Evolutionary conservation across 352 stramenopile genomes (phyloP), one percentile per base, ranked within the genome.

Genomic region (Globisporangium apiculatum): DNA sequence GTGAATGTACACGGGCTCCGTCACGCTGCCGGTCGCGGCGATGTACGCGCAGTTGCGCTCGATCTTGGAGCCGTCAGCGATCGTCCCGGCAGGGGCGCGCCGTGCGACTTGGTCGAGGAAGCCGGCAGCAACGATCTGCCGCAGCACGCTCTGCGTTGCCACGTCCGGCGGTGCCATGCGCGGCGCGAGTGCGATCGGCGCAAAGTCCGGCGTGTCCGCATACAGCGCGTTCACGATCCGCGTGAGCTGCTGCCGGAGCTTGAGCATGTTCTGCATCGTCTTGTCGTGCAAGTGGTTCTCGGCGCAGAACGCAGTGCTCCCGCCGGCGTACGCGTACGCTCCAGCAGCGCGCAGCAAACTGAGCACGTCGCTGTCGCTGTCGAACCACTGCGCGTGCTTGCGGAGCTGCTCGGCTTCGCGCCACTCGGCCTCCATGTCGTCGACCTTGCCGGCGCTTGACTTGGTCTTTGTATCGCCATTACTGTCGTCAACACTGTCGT

Each of bases 191-290:
- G 49, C 43, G 55, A 94, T 72, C 14, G 65, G 17, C 8, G 53
- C 17, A 48, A 83, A 82, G 5, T 58, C 61, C 4, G 18, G 6
- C 0, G 79, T 68, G 36, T 77, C 67, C 1, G 51, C 53, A 54
- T 85, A 89, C 50, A 89, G 55, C 40, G 74, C 67, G 64, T 92
- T 94, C 14, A 92, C 80, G 62, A 94, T 94, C 1, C 75, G 75
- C 31, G 84, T 94, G 55, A 94, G 69, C 62, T 94, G 84, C 41
- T 90, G 76, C 1, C 84, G 73, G n/a, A 94, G 64, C 65, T 94
- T 86, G 48, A 92, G 70, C 82, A 89, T 92, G 61, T 94, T 80
- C 58, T 92, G 79, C 84, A 94, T 94, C 5, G 77, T 91, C 68
- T 94, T 94, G 57, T 91, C 84, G 52, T 94, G 84, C 48, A 94